phyloP scores from a whole-genome alignment of 2,329 filamentous ascomycete genomes.

The Akanthomyces muscarius region DNA sequence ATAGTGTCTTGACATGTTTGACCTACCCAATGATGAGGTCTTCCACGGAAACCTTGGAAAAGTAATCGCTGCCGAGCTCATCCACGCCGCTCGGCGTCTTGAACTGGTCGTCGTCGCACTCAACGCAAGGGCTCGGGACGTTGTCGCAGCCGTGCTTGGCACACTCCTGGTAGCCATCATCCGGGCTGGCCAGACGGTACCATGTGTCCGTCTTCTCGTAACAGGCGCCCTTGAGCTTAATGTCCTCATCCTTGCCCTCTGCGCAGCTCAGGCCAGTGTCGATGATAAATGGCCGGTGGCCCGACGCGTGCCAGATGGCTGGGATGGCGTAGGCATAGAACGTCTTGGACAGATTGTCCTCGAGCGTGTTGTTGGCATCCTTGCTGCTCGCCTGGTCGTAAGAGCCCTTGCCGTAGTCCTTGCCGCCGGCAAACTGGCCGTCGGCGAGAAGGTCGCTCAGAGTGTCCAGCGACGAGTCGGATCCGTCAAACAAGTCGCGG shows the following conservation, averaged over 20 bases:
- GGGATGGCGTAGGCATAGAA: constrained; percentile 33
- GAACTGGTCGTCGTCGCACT: constrained; percentile 8
- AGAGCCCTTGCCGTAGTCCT: background rate
- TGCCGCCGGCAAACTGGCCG: constrained; percentile 28
- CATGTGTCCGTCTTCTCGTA: constrained; percentile 18
- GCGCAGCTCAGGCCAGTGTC: constrained; percentile 29
- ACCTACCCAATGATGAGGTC: constrained; percentile 8
- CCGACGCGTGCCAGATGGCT: constrained; percentile 27
- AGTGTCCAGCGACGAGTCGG: constrained; percentile 20
- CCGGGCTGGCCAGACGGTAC: background rate
- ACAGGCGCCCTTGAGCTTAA: constrained; percentile 25
- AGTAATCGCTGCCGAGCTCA: constrained; percentile 1
- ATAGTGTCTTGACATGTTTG: background rate
- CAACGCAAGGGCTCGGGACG: background rate
- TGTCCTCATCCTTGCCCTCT: constrained; percentile 19
- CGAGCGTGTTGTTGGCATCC: constrained; percentile 6
- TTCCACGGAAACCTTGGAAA: background rate
- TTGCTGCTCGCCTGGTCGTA: background rate
- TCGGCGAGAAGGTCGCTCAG: constrained; percentile 26
- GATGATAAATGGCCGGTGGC: constrained; percentile 29
- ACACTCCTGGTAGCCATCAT: background rate
- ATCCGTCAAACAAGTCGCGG: constrained; percentile 25
- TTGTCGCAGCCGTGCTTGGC: constrained; percentile 1
- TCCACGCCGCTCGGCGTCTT: constrained; percentile 5
- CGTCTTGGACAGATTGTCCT: constrained; percentile 22